phyloP scores from a whole-genome alignment of 2,329 filamentous ascomycete genomes.

The Aureobasidium leucospermi region DNA sequence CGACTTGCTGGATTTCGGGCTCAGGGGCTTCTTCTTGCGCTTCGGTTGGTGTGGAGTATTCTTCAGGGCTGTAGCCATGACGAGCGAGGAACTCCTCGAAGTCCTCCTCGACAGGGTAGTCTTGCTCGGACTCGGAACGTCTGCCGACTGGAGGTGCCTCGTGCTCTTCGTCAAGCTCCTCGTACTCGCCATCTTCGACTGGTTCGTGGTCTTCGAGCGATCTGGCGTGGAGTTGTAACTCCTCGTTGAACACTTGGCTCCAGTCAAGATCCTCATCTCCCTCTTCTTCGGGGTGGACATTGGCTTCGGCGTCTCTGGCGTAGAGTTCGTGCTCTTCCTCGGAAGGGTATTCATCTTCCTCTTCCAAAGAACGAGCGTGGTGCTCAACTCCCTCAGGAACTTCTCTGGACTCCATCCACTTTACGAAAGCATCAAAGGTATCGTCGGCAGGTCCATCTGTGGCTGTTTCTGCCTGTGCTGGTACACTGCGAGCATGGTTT shows the following conservation, averaged over 20 bases:
- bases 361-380: not conserved
- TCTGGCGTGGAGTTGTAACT: not conserved
- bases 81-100: not conserved
- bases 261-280: not conserved
- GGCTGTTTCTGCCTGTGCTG: not conserved
- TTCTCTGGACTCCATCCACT: not conserved
- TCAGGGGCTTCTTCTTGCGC: not conserved
- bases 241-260: not conserved
- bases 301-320: not conserved
- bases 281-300: not conserved
- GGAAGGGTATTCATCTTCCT: not conserved
- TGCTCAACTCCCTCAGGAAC: not conserved
- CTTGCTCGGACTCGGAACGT: not conserved
- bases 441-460: not conserved
- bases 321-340: not conserved
- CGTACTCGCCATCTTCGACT: not conserved
- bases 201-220: not conserved
- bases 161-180: not conserved
- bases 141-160: not conserved
- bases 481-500: not conserved
- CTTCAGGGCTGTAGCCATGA: not conserved
- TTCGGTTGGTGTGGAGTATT: not conserved
- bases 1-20: not conserved
- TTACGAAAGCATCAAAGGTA: not conserved
- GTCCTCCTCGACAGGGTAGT: not conserved